phyloP scores from a whole-genome alignment of 305 asterid species.

The Solanum hybrid region DNA sequence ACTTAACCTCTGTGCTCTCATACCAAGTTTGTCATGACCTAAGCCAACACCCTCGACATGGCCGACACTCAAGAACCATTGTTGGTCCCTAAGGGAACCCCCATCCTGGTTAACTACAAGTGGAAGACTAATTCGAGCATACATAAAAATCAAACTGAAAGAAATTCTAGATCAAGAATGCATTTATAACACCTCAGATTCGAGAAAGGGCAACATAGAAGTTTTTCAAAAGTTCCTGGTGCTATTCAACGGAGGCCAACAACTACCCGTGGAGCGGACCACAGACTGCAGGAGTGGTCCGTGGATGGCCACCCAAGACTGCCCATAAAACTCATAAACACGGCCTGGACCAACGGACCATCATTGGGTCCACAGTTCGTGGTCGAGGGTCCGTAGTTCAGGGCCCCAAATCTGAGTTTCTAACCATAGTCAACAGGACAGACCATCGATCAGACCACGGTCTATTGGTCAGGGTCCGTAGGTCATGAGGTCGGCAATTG shows the following conservation, averaged over 20 bases:
- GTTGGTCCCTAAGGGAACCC: neutral
- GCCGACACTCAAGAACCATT: neutral
- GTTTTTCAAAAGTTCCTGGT: neutral
- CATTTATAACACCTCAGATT: too few relatives aligned
- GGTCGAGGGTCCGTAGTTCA: neutral
- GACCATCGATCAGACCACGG: neutral
- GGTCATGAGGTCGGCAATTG: neutral
- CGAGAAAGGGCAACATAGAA: too few relatives aligned
- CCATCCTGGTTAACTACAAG: neutral
- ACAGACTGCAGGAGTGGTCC: neutral
- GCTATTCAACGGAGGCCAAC: neutral
- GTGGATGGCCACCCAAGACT: neutral
- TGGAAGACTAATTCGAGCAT: neutral
- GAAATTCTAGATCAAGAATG: neutral
- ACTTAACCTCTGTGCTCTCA: neutral
- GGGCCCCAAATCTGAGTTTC: neutral
- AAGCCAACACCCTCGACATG: neutral
- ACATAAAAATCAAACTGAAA: neutral
- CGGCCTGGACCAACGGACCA: neutral
- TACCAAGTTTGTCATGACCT: neutral
- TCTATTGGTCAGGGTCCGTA: neutral
- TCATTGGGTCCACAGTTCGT: neutral
- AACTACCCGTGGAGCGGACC: neutral
- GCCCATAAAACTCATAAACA: neutral
- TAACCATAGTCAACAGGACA: neutral